These are phyloP conservation scores for Pseudogymnoascus sp. DNA, from an alignment of 2,329 filamentous ascomycete genomes.

Conservation along the genomic window DNA sequence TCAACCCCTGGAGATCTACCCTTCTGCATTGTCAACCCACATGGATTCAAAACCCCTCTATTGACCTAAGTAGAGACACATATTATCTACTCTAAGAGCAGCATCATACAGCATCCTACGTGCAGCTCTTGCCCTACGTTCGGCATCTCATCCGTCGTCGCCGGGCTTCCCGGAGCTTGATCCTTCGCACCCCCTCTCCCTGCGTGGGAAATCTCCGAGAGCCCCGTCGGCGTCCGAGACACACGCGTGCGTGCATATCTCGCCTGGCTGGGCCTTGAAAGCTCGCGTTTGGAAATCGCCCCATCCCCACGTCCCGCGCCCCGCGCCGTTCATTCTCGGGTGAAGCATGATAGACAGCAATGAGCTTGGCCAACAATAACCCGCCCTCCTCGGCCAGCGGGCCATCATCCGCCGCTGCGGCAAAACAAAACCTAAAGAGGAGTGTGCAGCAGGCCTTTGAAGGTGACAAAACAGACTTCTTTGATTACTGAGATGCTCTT, in stretches of 20 bases:
- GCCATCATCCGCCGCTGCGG: slow-evolving; percentile 22
- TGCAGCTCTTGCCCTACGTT: background rate
- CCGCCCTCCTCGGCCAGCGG: slow-evolving; percentile 26
- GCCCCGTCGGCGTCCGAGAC: slow-evolving; percentile 2
- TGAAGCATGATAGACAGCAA: slow-evolving; percentile 3
- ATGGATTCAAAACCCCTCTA: background rate
- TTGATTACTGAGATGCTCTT: slow-evolving; percentile 14
- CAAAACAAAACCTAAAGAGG: slow-evolving; percentile 44
- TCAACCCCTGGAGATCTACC: background rate
- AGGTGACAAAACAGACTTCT: slow-evolving; percentile 32
- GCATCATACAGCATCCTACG: background rate
- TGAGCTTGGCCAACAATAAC: slow-evolving; percentile 22
- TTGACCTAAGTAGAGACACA: background rate
- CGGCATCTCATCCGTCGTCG: background rate
- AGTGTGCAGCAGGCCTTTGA: slow-evolving; percentile 53
- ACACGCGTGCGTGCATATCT: background rate
- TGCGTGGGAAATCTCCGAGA: background rate
- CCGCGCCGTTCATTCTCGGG: background rate
- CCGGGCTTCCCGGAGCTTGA: background rate
- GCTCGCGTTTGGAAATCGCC: background rate
- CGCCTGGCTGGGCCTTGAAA: background rate
- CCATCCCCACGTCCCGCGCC: background rate
- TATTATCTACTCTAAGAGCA: background rate
- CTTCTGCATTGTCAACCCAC: background rate
- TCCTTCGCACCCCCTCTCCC: background rate